phyloP scores from a whole-genome alignment of 805 yeast species.

The Wickerhamiella sergipiensis region DNA sequence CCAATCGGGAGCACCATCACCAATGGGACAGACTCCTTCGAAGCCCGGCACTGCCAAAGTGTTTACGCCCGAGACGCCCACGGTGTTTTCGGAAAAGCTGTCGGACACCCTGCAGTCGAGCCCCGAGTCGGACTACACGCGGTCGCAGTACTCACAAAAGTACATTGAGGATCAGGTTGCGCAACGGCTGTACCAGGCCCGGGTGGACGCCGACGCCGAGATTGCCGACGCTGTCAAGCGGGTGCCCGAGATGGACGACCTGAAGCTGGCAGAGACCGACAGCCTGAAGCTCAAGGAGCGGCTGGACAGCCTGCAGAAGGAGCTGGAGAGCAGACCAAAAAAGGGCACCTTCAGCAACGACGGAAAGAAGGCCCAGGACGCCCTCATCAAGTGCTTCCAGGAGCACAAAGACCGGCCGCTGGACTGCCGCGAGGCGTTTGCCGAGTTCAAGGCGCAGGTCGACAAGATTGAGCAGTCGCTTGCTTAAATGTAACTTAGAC shows the following conservation, averaged over 20 bases:
- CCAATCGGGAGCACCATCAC: not conserved
- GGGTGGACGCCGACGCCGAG: conserved; percentile 19
- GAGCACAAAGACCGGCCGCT: conserved; percentile 22
- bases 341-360: conserved; percentile 20
- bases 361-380: conserved; percentile 18
- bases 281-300: conserved; percentile 15
- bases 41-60: conserved; percentile 18
- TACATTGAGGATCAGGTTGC: conserved; percentile 25
- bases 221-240: conserved; percentile 14
- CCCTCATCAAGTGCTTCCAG: conserved; percentile 21
- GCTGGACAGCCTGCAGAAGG: conserved; percentile 20
- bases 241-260: conserved; percentile 10
- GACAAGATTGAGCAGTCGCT: not conserved
- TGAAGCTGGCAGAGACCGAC: conserved; percentile 11
- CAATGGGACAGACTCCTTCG: conserved; percentile 22
- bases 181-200: conserved; percentile 22
- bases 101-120: conserved; percentile 22
- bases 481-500: not conserved
- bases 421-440: conserved; percentile 22
- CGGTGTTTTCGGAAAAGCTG: conserved; percentile 22
- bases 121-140: conserved; percentile 26
- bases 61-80: conserved; percentile 23
- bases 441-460: conserved; percentile 16
- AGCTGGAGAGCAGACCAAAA: conserved; percentile 22
- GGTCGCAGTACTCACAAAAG: conserved; percentile 22